A percentile compares a stretch with the other conserved stretches of the same genome.
Conservation (phyloP, 1,284 basidiomycete species). For the Cutaneotrichosporon mucoides region DNA sequence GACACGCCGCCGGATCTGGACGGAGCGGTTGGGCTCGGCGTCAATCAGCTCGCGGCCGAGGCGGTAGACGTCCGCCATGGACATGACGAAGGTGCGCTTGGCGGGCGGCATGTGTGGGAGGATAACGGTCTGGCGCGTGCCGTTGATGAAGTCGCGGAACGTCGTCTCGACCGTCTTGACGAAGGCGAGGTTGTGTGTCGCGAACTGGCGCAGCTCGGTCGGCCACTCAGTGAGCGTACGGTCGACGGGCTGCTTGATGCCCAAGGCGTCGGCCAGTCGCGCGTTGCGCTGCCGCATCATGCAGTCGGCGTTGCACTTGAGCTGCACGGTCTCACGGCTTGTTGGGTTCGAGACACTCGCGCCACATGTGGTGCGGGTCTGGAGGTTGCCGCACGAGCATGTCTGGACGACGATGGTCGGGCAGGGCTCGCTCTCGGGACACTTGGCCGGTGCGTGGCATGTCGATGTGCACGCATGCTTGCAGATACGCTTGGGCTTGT, state of each 20-base stretch:
- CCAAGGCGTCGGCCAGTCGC: constrained; percentile 77
- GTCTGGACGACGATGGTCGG: constrained; percentile 58
- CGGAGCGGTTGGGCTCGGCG: constrained; percentile 69
- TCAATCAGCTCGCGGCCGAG: constrained; percentile 78
- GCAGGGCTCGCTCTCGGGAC: constrained; percentile 74
- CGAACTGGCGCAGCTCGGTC: constrained; percentile 62
- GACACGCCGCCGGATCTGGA: constrained; percentile 71
- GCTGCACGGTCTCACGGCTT: constrained; percentile 49
- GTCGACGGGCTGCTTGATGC: constrained; percentile 57
- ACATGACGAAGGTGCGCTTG: constrained; percentile 68
- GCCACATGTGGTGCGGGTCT: constrained; percentile 67
- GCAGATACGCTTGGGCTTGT: constrained; percentile 76
- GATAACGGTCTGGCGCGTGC: constrained; percentile 65
- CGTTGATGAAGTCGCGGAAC: constrained; percentile 68
- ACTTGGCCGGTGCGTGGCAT: constrained; percentile 81
- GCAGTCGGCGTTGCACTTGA: constrained; percentile 78
- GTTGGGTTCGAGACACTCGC: constrained; percentile 54
- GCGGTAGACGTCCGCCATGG: constrained; percentile 72
- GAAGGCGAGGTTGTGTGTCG: constrained; percentile 61
- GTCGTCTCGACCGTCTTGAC: constrained; percentile 68
- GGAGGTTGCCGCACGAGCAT: constrained; percentile 76
- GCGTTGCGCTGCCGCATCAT: constrained; percentile 76
- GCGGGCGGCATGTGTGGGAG: constrained; percentile 72
- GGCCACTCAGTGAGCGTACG: constrained; percentile 56
- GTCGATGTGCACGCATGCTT: constrained; percentile 66